Evolutionary conservation across 495 filamentous ascomycete species (phyloP).

Genomic region (Melanomma pulvis-pyrius): DNA sequence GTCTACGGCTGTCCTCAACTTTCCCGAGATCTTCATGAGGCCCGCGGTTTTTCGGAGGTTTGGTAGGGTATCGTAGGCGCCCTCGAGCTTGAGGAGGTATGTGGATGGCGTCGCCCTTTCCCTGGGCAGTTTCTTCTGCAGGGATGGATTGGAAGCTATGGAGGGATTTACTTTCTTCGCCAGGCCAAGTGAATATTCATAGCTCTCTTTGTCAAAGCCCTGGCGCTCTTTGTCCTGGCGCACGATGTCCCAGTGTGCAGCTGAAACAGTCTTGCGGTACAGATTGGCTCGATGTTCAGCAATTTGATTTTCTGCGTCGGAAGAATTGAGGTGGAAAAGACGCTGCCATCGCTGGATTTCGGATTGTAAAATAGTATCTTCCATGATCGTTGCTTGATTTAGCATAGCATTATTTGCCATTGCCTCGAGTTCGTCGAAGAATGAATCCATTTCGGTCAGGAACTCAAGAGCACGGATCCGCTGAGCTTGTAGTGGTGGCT

Average conservation of each 20-base stretch:
- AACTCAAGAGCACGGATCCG: too few relatives aligned
- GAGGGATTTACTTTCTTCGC: background rate
- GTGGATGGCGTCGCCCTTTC: too few relatives aligned
- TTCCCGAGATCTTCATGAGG: background rate
- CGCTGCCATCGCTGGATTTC: background rate
- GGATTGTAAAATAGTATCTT: background rate
- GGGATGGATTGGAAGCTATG: background rate
- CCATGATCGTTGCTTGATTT: background rate
- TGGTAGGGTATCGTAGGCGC: slow-evolving; percentile 11
- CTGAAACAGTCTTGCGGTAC: background rate
- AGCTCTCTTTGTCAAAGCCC: slow-evolving; percentile 28
- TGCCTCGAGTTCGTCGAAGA: too few relatives aligned
- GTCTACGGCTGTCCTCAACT: background rate
- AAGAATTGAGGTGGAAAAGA: background rate
- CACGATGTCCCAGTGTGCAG: slow-evolving; percentile 24
- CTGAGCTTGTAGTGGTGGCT: too few relatives aligned
- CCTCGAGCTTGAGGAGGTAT: slow-evolving; percentile 44
- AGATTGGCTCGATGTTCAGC: background rate
- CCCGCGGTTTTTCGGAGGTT: slow-evolving; percentile 34
- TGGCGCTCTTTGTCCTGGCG: slow-evolving; percentile 4
- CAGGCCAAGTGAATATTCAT: slow-evolving; percentile 15
- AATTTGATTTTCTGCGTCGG: background rate
- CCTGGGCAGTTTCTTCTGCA: background rate
- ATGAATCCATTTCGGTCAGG: too few relatives aligned
- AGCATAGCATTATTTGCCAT: too few relatives aligned